phyloP scores from a whole-genome alignment of 1,284 basidiomycete species.

The Microbotryum lychnidis-dioicae region DNA sequence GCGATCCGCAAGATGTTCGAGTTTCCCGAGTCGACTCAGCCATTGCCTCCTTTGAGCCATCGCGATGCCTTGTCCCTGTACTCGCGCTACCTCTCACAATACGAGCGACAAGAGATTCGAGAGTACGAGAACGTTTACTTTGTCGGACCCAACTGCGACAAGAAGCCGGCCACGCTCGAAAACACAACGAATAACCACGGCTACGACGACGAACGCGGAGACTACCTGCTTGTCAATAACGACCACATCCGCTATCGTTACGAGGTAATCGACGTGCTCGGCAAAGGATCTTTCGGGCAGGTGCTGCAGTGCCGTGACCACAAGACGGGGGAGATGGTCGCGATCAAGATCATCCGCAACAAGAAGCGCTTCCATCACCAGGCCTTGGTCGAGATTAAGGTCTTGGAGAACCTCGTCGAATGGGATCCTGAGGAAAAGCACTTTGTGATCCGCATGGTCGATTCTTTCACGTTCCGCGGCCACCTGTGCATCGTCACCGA shows the following conservation, averaged over 20 bases:
- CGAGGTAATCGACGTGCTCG: conserved; percentile 82
- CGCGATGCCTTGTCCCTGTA: conserved; percentile 45
- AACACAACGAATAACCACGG: conserved; percentile 80
- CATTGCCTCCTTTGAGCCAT: conserved; percentile 60
- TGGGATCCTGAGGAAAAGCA: conserved; percentile 98
- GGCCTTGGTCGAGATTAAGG: conserved; percentile 96
- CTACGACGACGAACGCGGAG: conserved; percentile 96
- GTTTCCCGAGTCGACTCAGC: conserved; percentile 82
- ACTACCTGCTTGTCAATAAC: conserved; percentile 80
- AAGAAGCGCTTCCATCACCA: conserved; percentile 99
- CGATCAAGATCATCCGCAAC: conserved; percentile 98
- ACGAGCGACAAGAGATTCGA: conserved; percentile 83
- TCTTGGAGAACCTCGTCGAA: conserved; percentile 89
- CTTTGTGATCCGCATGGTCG: conserved; percentile 96
- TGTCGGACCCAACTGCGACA: conserved; percentile 67
- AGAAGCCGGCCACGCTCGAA: conserved; percentile 65
- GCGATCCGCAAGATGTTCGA: conserved; percentile 81
- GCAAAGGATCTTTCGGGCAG: conserved; percentile 98
- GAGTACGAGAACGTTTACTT: conserved; percentile 81
- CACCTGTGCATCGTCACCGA: conserved; percentile 99
- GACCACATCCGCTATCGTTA: conserved; percentile 97
- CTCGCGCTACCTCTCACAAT: conserved; percentile 45
- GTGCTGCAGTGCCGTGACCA: conserved; percentile 95
- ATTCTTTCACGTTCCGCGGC: conserved; percentile 95
- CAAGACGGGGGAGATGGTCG: conserved; percentile 89